Percentiles rank a stretch among this genome's conserved stretches.
These are phyloP conservation scores for Boehmeria nivea DNA, from an alignment of 306 rosid species.

Conservation along the genomic window DNA sequence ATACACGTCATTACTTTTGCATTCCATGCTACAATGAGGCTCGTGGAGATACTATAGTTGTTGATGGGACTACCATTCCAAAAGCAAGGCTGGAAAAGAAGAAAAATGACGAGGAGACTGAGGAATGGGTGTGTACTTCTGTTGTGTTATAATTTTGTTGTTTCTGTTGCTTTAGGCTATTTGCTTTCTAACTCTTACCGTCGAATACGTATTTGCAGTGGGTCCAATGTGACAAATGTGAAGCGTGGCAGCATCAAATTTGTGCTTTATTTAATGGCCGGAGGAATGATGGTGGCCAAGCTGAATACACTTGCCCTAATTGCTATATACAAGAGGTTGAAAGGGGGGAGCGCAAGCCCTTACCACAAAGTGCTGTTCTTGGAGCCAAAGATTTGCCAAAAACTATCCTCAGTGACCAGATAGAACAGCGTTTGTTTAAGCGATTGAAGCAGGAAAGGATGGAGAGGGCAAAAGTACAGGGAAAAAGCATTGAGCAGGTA, in stretches of 20 bases:
- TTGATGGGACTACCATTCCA: slow-evolving; percentile 72
- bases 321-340: slow-evolving; percentile 82
- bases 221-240: slow-evolving; percentile 99
- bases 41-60: slow-evolving; percentile 76
- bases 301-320: slow-evolving; percentile 96
- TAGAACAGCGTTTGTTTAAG: slow-evolving; percentile 69
- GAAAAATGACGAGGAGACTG: slow-evolving; percentile 96
- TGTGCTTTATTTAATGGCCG: slow-evolving; percentile 95
- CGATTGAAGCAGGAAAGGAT: slow-evolving; percentile 65
- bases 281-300: slow-evolving; percentile 95
- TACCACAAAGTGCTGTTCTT: slow-evolving; percentile 96
- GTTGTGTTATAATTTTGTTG: slow-evolving; percentile 4
- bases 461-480: slow-evolving; percentile 87
- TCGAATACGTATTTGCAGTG: slow-evolving; percentile 49
- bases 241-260: slow-evolving; percentile 99
- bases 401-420: slow-evolving; percentile 85
- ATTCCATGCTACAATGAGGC: slow-evolving; percentile 91
- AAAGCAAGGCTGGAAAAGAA: slow-evolving; percentile 88
- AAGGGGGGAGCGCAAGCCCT: slow-evolving; percentile 91
- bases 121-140: slow-evolving; percentile 71
- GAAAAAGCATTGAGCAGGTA: slow-evolving; percentile 89
- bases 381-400: slow-evolving; percentile 96
- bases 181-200: slow-evolving; percentile 14
- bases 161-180: slow-evolving; percentile 15
- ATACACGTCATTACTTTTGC: slow-evolving; percentile 88